Evolutionary conservation across 2,329 filamentous ascomycete genomes (phyloP), one percentile per base, ranked within the genome.

Genomic region (Rasamsonia emersonii): DNA sequence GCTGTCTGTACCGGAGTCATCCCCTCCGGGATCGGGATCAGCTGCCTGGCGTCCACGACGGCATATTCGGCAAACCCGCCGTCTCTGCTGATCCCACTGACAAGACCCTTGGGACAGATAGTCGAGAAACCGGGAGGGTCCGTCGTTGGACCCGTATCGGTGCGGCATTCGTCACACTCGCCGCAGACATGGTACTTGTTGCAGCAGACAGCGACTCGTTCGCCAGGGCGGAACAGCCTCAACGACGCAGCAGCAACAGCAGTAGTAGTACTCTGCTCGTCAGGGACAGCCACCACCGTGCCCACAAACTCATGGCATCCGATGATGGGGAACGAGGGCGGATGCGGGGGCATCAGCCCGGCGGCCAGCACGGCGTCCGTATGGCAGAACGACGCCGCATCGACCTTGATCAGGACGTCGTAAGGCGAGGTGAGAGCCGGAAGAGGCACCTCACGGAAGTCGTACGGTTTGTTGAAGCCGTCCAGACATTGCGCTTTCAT

Each of bases 361-460:
- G 51, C 38, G 18, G 57, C 53, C 11, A 63, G 45, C 6, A 61
- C 53, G 16, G 45, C 51, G 32, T 63, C 59, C 8, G 62, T 68
- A 41, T 68, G 64, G 45, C 62, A 67, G 41, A 68, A 68, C 1
- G 62, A 66, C 7, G 62, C 63, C 4, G 65, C 65, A 28, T 61
- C 56, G 21, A 69, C 64, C 35, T 56, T 57, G 44, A 68, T 58
- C 11, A 68, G 55, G 15, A 68, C 30, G 36, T 68, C 64, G 38
- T 65, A 37, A 3, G 52, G 48, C n/a, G 44, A 56, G 24, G 66
- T 58, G 30, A 70, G 56, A n/a, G 57, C 58, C 0, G 64, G 52
- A 9, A 45, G 38, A 5, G 44, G 38, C 13, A 41, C 39, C 3
- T 41, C 37, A 10, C 33, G 36, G 20, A 47, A 36, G 5, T 28